phyloP scores from a whole-genome alignment of 2,329 filamentous ascomycete species.

The Clonostachys chloroleuca region DNA sequence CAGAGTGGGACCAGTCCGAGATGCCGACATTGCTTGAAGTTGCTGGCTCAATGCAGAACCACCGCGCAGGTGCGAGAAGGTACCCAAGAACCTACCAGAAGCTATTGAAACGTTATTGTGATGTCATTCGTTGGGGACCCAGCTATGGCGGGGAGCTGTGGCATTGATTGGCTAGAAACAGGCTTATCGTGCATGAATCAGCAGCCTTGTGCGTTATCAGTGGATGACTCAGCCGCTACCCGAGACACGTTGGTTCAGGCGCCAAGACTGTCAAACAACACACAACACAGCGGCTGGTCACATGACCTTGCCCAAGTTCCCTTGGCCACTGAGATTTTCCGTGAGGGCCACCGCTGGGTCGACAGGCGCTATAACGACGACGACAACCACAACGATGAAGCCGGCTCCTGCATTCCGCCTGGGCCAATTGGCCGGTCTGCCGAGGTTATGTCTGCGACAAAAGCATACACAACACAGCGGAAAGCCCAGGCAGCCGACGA shows the following conservation, averaged over 20 bases:
- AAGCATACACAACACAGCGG: neutral
- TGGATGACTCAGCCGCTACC: constrained; percentile 10
- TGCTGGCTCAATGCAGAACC: neutral
- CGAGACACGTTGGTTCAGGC: too few relatives aligned
- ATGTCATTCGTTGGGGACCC: constrained; percentile 26
- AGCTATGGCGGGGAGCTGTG: neutral
- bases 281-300: constrained; percentile 5
- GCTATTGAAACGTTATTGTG: constrained; percentile 18
- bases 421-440: constrained; percentile 35
- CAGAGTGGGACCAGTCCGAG: too few relatives aligned
- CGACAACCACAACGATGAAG: constrained; percentile 23
- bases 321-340: constrained; percentile 8
- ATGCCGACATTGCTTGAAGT: neutral
- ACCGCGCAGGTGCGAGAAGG: neutral
- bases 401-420: constrained; percentile 24
- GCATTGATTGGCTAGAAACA: constrained; percentile 9
- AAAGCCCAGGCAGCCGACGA: constrained; percentile 4
- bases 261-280: too few relatives aligned
- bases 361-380: neutral
- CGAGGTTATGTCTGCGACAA: constrained; percentile 35
- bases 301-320: constrained; percentile 11
- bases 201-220: constrained; percentile 14
- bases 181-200: too few relatives aligned
- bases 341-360: neutral
- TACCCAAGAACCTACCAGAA: constrained; percentile 19